A percentile compares a stretch with the other conserved stretches of the same genome.
phyloP scores from a whole-genome alignment of 129 eudicot genomes.

The Centrapalus pauciflorus region DNA sequence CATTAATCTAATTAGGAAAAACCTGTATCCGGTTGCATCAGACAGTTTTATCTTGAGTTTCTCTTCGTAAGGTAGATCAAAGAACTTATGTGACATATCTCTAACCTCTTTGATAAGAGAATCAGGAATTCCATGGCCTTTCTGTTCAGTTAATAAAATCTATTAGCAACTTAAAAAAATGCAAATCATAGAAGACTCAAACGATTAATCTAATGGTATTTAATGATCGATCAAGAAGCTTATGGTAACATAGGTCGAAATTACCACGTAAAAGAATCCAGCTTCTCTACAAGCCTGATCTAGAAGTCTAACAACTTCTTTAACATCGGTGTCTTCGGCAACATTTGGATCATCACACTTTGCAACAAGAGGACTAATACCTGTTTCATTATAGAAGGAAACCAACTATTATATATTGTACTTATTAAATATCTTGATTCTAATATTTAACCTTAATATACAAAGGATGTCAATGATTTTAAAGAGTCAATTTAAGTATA shows the following conservation, averaged over 20 bases:
- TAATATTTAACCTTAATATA: too few species aligned
- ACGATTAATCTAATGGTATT: not conserved
- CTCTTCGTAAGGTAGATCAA: constrained; percentile 70
- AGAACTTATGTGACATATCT: constrained; percentile 51
- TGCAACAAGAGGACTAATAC: constrained; percentile 65
- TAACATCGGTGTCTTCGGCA: constrained; percentile 44
- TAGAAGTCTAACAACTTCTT: constrained; percentile 57
- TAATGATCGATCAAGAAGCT: not conserved
- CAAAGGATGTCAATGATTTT: too few species aligned
- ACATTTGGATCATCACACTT: constrained; percentile 73
- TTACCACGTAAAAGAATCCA: constrained; percentile 94
- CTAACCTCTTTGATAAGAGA: constrained; percentile 68
- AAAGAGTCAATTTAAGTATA: not conserved
- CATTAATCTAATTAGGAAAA: not conserved
- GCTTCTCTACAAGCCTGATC: constrained; percentile 88
- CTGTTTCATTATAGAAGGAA: constrained; percentile 23
- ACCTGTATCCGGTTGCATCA: constrained; percentile 86
- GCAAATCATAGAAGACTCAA: not conserved
- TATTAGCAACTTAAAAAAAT: constrained; percentile 2
- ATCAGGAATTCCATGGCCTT: constrained; percentile 85
- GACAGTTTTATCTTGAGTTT: constrained; percentile 78
- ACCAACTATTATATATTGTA: not conserved
- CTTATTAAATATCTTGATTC: too few species aligned
- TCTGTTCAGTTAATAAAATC: constrained; percentile 41
- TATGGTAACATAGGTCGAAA: not conserved